Percentiles rank a stretch among this genome's conserved stretches.
Conservation (phyloP, 345 rosid species). For the Nephelium lappaceum region DNA sequence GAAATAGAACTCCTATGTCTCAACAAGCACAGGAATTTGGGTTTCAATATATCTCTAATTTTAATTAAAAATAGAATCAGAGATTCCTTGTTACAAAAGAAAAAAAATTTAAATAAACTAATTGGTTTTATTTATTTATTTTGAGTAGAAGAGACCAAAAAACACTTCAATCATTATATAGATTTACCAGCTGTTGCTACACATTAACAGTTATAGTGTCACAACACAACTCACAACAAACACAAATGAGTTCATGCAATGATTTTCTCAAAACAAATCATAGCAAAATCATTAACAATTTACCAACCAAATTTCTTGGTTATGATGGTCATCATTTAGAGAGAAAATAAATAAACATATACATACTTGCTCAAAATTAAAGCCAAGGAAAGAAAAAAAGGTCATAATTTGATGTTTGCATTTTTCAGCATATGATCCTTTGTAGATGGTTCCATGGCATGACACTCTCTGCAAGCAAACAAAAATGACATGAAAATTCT, state of each 20-base stretch:
- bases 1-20: not conserved
- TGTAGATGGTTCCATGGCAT: slow-evolving; percentile 76
- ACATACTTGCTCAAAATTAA: not conserved
- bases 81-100: too few relatives aligned
- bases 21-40: not conserved
- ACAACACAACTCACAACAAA: slow-evolving; percentile 5
- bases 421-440: slow-evolving; percentile 25
- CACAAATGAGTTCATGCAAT: not conserved
- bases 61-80: too few relatives aligned
- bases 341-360: not conserved
- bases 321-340: too few relatives aligned
- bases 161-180: not conserved
- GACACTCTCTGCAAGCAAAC: slow-evolving; percentile 71
- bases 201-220: not conserved
- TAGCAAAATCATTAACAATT: slow-evolving; percentile 14
- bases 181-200: not conserved
- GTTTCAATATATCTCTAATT: not conserved
- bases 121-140: too few relatives aligned
- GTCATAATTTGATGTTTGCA: not conserved
- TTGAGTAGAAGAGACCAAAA: not conserved
- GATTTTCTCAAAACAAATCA: slow-evolving; percentile 18
- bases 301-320: not conserved
- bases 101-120: too few relatives aligned
- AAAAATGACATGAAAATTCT: slow-evolving; percentile 54
- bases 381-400: not conserved